Percentiles rank a stretch among this genome's conserved stretches.
Conservation (phyloP, 1,284 basidiomycete genomes). For the Rhodotorula sp. region DNA sequence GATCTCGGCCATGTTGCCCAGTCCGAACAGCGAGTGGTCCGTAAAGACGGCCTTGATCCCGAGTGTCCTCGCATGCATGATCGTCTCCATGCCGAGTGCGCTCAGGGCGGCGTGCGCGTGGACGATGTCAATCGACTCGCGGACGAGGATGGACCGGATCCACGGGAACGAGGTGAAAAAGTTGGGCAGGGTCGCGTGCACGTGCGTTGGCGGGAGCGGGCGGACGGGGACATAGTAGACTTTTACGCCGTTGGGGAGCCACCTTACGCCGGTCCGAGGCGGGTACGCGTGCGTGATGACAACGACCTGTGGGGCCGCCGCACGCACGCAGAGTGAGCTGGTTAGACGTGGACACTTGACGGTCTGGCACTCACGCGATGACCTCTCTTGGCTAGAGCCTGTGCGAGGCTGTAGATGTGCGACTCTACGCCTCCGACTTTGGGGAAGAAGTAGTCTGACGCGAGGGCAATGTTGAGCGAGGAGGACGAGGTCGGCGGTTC, state of each 20-base stretch:
- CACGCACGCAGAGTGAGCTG: neutral
- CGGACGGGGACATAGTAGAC: conserved; percentile 91
- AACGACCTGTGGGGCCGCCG: conserved; percentile 65
- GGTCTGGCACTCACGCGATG: conserved; percentile 66
- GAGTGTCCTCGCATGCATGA: conserved; percentile 81
- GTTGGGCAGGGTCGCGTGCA: conserved; percentile 81
- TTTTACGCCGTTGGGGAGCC: conserved; percentile 79
- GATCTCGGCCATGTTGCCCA: conserved; percentile 93
- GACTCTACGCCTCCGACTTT: conserved; percentile 94
- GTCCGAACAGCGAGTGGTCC: conserved; percentile 93
- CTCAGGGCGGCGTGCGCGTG: conserved; percentile 91
- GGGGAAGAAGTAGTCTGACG: conserved; percentile 96
- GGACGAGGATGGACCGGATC: conserved; percentile 79
- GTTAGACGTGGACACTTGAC: neutral
- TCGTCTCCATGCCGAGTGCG: conserved; percentile 85
- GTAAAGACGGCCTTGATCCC: conserved; percentile 84
- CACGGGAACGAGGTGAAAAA: conserved; percentile 90
- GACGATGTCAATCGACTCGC: conserved; percentile 82
- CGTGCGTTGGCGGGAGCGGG: conserved; percentile 71
- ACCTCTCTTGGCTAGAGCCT: conserved; percentile 75
- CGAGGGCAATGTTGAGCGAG: conserved; percentile 54
- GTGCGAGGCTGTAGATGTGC: conserved; percentile 80
- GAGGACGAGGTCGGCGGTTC: neutral
- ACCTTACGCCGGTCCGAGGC: conserved; percentile 80
- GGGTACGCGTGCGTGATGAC: conserved; percentile 91